Evolutionary conservation across 805 yeast genomes (phyloP).

Genomic region (Sugiyamaella smithiae): DNA sequence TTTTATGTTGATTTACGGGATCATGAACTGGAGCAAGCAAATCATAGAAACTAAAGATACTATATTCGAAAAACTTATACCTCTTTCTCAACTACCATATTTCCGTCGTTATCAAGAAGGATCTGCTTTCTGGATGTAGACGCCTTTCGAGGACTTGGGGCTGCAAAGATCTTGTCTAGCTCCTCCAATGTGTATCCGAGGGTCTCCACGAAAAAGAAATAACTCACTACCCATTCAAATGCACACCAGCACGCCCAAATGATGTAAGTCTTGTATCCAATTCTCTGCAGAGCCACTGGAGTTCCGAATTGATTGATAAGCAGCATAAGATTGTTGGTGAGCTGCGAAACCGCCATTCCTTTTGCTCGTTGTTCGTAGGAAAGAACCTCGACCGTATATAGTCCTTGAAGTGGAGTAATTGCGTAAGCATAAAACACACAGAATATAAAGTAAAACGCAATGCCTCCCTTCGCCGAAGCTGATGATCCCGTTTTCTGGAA

Average conservation of each 20-base stretch:
- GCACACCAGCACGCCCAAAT: constrained; percentile 34
- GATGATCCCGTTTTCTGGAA: constrained; percentile 20
- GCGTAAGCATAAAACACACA: constrained; percentile 25
- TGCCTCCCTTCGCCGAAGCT: constrained; percentile 25
- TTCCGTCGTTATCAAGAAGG: constrained; percentile 1
- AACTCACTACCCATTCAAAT: constrained; percentile 43
- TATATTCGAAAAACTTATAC: too few species aligned
- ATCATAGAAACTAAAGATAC: too few species aligned
- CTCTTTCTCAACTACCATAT: neutral
- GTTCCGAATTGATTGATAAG: constrained; percentile 29
- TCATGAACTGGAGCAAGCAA: too few species aligned
- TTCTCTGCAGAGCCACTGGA: constrained; percentile 34
- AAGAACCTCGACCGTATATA: constrained; percentile 34
- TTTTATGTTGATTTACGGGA: too few species aligned
- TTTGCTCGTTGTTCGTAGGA: constrained; percentile 34
- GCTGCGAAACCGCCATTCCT: constrained; percentile 28
- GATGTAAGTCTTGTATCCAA: constrained; percentile 34
- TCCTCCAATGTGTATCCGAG: constrained; percentile 77
- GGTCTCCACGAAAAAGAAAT: constrained; percentile 71
- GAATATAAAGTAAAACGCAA: constrained; percentile 22
- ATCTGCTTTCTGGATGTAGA: neutral
- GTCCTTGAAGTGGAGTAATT: constrained; percentile 38
- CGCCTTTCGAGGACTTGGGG: constrained; percentile 5
- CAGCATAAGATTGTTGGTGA: constrained; percentile 32
- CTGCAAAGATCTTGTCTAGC: constrained; percentile 56